Conservation (phyloP, 108 stramenopile species). For the Epipyxis sp. region DNA sequence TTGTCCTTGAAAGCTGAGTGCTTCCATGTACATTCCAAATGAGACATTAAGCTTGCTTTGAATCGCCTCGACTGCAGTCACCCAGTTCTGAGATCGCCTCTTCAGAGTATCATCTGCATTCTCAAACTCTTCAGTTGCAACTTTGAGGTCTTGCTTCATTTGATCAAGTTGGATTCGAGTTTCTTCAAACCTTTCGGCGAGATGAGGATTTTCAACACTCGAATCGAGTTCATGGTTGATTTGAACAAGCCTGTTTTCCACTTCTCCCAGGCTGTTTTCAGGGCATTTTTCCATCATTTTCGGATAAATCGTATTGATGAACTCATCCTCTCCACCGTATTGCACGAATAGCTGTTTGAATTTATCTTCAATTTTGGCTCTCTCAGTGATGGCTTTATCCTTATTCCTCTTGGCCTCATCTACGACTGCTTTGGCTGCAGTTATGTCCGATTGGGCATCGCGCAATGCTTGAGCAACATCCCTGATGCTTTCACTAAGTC, state of each 20-base stretch:
- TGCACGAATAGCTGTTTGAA: background rate
- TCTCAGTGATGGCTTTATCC: too few relatives aligned
- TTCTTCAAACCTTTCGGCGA: constrained; percentile 7
- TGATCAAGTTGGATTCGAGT: constrained; percentile 37
- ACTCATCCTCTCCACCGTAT: constrained; percentile 10
- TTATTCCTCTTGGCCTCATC: too few relatives aligned
- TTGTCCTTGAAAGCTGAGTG: constrained; percentile 68
- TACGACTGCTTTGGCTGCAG: too few relatives aligned
- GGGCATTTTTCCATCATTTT: background rate
- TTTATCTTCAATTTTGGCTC: background rate
- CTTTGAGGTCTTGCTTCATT: constrained; percentile 39
- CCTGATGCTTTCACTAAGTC: too few relatives aligned
- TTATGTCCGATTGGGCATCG: too few relatives aligned
- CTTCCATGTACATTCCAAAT: constrained; percentile 68
- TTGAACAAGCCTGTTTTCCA: background rate
- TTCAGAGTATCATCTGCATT: constrained; percentile 2
- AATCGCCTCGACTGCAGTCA: constrained; percentile 16
- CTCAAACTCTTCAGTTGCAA: constrained; percentile 41
- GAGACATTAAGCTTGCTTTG: constrained; percentile 61
- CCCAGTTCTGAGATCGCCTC: background rate
- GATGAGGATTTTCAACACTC: background rate
- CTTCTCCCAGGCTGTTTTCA: background rate
- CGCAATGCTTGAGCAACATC: too few relatives aligned
- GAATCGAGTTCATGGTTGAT: background rate
- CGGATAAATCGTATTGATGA: background rate